phyloP scores from a whole-genome alignment of 2,329 filamentous ascomycete species.

The Sarocladium strictum region DNA sequence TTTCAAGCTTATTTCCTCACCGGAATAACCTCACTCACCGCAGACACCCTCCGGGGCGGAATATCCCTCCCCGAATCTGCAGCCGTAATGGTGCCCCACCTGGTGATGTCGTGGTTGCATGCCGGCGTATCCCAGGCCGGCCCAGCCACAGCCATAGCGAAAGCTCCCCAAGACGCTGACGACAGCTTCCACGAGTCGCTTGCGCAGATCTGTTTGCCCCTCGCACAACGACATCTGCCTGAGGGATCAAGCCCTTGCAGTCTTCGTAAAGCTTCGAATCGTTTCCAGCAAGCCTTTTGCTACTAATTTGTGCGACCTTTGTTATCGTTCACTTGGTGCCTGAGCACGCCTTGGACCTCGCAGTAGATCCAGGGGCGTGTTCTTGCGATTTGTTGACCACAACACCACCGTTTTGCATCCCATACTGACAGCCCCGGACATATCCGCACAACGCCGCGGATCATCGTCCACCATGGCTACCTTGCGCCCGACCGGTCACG shows the following conservation, averaged over 20 bases:
- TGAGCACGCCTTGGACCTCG: slow-evolving; percentile 8
- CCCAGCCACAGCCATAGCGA: slow-evolving; percentile 12
- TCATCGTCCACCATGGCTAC: slow-evolving; percentile 7
- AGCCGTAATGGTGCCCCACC: slow-evolving; percentile 5
- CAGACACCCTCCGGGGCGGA: background rate
- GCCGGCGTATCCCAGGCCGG: slow-evolving; percentile 10
- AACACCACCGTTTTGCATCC: slow-evolving; percentile 6
- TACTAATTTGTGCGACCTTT: background rate
- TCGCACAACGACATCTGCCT: background rate
- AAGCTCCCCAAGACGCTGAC: slow-evolving; percentile 12
- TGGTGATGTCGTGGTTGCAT: slow-evolving; percentile 10
- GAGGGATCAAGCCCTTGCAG: background rate
- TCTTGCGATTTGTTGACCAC: background rate
- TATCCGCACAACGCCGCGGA: slow-evolving; percentile 9
- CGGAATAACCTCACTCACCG: no score
- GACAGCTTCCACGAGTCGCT: slow-evolving; percentile 13
- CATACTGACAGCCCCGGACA: slow-evolving; percentile 8
- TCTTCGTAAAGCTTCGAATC: background rate
- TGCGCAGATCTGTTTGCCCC: slow-evolving; percentile 5
- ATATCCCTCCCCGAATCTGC: slow-evolving; percentile 1
- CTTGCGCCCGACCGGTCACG: slow-evolving; percentile 6
- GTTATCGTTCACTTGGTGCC: background rate
- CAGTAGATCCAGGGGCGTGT: slow-evolving; percentile 9
- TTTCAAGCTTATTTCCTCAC: no score
- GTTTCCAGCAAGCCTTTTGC: background rate